phyloP scores from a whole-genome alignment of 176 grass and related monocot species.

The Avena insularis region DNA sequence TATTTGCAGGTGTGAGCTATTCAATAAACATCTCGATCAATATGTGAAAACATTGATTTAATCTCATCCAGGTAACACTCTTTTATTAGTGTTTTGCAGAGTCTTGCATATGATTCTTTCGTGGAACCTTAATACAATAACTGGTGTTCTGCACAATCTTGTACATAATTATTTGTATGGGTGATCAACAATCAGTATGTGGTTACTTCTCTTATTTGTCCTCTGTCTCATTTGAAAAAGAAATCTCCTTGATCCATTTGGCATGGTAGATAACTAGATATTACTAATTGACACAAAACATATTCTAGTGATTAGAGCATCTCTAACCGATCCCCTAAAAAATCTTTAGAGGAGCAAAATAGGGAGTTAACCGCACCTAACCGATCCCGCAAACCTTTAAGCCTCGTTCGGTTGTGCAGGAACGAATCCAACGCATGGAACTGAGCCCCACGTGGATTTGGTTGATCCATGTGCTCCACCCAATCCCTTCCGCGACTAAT shows the following conservation, averaged over 20 bases:
- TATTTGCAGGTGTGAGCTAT: conserved; percentile 68
- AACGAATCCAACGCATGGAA: too few species aligned
- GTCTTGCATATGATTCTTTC: not conserved
- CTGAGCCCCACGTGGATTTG: too few species aligned
- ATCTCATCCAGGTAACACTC: conserved; percentile 35
- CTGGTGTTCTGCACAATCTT: not conserved
- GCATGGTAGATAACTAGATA: not conserved
- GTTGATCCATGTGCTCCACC: too few species aligned
- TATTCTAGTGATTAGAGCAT: not conserved
- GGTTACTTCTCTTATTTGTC: not conserved
- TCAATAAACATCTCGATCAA: conserved; percentile 77
- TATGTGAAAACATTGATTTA: conserved; percentile 76
- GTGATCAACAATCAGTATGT: not conserved
- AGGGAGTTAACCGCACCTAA: too few species aligned
- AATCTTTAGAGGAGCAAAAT: too few species aligned
- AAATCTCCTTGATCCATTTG: not conserved
- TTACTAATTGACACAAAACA: not conserved
- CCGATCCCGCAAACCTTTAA: too few species aligned
- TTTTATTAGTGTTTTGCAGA: not conserved
- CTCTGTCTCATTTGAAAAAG: not conserved
- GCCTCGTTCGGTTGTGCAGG: too few species aligned
- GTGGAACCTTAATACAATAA: not conserved
- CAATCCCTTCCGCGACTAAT: too few species aligned
- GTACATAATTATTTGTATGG: not conserved
- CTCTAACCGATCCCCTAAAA: too few species aligned